Evolutionary conservation across 768 basidiomycete species (phyloP), one percentile per base, ranked within the genome.

Genomic region (Rhizopogon rudus): DNA sequence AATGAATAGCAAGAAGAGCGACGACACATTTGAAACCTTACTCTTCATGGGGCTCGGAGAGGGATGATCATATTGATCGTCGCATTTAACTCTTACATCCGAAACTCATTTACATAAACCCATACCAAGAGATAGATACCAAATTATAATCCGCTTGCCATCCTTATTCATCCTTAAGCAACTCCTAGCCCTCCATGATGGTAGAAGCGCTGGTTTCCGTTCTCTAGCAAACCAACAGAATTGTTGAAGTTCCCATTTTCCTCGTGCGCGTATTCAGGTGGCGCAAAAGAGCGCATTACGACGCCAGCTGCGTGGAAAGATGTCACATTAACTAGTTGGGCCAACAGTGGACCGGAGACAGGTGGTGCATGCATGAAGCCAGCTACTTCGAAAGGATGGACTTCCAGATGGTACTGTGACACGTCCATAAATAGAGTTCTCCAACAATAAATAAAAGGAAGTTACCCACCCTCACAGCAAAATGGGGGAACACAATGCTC

Each of bases 11-110:
- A 68, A 67, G 28, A 88, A 86, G 62, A 70, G 73, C 13, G 87
- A 91, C 58, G 86, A 88, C 50, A 82, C 81, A 6, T 91, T 91
- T 55, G 88, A 92, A 65, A 77, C 73, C n/a, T 62, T 91, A 22
- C 67, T 91, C 33, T 61, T 79, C 50, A 76, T 77, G 75, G 51
- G 49, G 1, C 58, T 77, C 56, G 66, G 58, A 17, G 14, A 40
- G 46, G 42, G 44, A 40, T 42, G 31, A 8, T 33, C 17, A 17
- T 17, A 10, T 31, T 31, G 7, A 28, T 53, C 17, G 17, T 44
- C 22, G 13, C 5, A 25, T 31, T 49, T 10, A 28, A 9, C 31
- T 14, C 10, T 52, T 8, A 35, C 14, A n/a, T 35, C 13, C 25
- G 7, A n/a, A 2, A 31, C 33, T 31, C 17, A 22, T 14, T 52